Evolutionary conservation across 2,329 filamentous ascomycete species (phyloP), one percentile per base, ranked within the genome.

Genomic region (Colletotrichum sp.): DNA sequence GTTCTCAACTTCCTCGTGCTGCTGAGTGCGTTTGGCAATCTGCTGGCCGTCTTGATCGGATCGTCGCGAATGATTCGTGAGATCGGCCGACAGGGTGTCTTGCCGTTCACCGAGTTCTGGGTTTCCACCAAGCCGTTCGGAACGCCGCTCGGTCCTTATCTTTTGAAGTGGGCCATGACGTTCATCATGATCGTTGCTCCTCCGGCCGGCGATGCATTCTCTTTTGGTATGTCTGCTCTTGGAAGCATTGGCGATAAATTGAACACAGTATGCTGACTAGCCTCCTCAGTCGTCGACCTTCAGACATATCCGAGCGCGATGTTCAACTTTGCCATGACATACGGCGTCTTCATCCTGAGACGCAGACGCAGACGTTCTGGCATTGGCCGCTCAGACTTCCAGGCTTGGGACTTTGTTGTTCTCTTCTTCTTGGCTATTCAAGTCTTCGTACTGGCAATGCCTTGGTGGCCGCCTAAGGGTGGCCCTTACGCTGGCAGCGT

Each of bases 381-480:
- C 5, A 82, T 92, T 5, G 86, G 86, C 0, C 79, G 80, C 0
- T 84, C 90, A 0, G 87, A 88, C 6, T 95, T 93, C 82, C 85
- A 84, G 8, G 89, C 91, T 0, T 95, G 92, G 92, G 81, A 92
- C 73, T 68, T 88, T 0, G 86, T 89, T 0, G 82, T 95, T 2
- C 79, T 89, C 9, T 93, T 95, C 82, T 91, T 89, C 65, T 88
- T 93, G 62, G 81, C 91, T 0, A 84, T 92, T 0, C 90, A 93
- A 68, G 72, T 92, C 0, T 95, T 92, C 75, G 84, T 94, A 60
- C 84, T 95, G 3, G 87, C 92, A 18, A 94, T 94, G 88, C 93
- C 93, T 0, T 95, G 93, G 93, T 93, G 92, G 78, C 93, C 93
- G 3, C 94, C 93, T 0, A 85, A 87, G 1, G 88, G 86, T 1